A percentile compares a stretch with the other conserved stretches of the same genome.
Evolutionary conservation across 805 yeast species (phyloP).

Genomic region (Candida ficus): DNA sequence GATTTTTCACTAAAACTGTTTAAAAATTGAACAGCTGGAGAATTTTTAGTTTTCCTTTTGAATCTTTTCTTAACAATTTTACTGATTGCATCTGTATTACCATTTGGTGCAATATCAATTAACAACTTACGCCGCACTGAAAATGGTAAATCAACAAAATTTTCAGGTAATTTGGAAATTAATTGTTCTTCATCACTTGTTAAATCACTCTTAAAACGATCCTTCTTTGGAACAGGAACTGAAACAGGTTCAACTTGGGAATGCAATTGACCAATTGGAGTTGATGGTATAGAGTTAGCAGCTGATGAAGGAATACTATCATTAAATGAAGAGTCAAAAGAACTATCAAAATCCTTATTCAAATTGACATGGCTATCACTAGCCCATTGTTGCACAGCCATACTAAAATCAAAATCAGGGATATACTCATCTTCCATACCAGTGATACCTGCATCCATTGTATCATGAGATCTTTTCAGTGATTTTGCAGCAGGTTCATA

Average conservation of each 20-base stretch:
- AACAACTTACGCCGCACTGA: constrained; percentile 49
- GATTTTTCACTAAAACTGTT: constrained; percentile 22
- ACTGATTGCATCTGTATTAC: constrained; percentile 26
- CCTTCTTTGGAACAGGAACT: constrained; percentile 26
- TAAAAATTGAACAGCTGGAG: constrained; percentile 26
- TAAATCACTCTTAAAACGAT: constrained; percentile 3
- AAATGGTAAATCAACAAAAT: constrained; percentile 53
- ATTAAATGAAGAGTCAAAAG: constrained; percentile 15
- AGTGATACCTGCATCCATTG: background rate
- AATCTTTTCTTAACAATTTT: constrained; percentile 24
- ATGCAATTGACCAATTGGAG: constrained; percentile 26
- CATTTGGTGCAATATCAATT: constrained; percentile 31
- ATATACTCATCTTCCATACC: constrained; percentile 76
- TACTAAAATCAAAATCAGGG: constrained; percentile 61
- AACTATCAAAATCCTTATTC: constrained; percentile 8
- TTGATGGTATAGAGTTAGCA: constrained; percentile 12
- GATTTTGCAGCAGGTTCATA: constrained; percentile 13
- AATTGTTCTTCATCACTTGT: constrained; percentile 28
- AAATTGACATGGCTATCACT: constrained; percentile 8
- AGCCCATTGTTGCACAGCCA: constrained; percentile 44
- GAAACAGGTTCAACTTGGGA: constrained; percentile 33
- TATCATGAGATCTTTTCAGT: constrained; percentile 4
- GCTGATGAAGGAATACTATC: constrained; percentile 14
- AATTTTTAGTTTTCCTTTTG: constrained; percentile 16
- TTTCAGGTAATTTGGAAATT: constrained; percentile 38